Evolutionary conservation across 2,329 filamentous ascomycete species (phyloP), one percentile per base, ranked within the genome.

Genomic region (Pyrenophora teres): DNA sequence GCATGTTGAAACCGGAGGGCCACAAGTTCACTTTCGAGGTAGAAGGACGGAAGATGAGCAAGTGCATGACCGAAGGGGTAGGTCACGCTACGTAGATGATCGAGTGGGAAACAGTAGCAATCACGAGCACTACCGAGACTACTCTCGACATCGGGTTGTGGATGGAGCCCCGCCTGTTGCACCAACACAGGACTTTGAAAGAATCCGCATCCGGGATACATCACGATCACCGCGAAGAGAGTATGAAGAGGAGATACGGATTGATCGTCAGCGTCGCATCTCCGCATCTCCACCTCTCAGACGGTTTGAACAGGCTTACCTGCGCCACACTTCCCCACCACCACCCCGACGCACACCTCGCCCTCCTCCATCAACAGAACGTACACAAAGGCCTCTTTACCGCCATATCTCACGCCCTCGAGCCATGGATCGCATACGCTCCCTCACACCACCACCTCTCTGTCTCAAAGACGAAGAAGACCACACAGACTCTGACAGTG

Each of bases 21-120:
- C 63, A 15, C 60, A 60, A 36, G 71, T 73, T 13, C 68, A 66
- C 15, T 73, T 72, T 38, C 57, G 48, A 23, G 23, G 57, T n/a
- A 54, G 63, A 16, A 36, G 48, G 31, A 42, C 36, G 33, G 42
- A 51, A 19, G 48, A 49, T 2, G 40, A 36, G 33, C 38, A 18
- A 16, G 37, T n/a, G 3, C 15, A 38, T 5, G 52, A 58, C 8
- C 16, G 27, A 13, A 32, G 32, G 41, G 39, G 40, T 10, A 31
- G 50, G 16, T 15, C 50, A 31, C 43, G 50, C n/a, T 36, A 50
- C 16, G 18, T 16, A 15, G 45, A 59, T 9, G 55, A 60, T n/a
- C 40, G 25, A n/a, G 38, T 6, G 13, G n/a, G 39, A 5, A 49
- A 46, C 10, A 36, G 37, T 9, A 50, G 53, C 3, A 57, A 54